Evolutionary conservation across 108 stramenopile genomes (phyloP), one percentile per base, ranked within the genome.

Genomic region (Cyclotella kingstonii): DNA sequence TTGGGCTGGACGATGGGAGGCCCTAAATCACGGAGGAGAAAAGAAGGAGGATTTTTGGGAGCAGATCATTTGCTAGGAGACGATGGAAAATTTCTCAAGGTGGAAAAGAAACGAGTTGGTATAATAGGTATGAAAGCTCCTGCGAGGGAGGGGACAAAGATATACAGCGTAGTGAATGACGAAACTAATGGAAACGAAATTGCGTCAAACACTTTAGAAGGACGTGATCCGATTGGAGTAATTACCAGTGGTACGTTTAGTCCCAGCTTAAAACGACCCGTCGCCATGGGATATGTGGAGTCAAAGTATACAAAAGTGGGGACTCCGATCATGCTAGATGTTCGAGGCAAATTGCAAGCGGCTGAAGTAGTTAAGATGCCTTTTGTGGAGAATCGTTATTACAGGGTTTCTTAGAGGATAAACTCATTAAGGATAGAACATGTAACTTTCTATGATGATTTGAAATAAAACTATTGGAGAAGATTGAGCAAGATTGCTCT

Each of bases 211-310:
- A n/a, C n/a, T n/a, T n/a, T n/a, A n/a, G n/a, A 57, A 7, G 97
- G 91, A 4, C 80, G 87, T 58, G 80, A 64, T 14, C 70, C 87
- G 66, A 95, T 99, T 66, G 99, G 96, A 18, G 82, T 78, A 70
- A 81, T 99, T 41, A 98, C 99, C 21, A 87, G 84, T 52, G 99
- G 99, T 27, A 96, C 96, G 2, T 97, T 87, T 65, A 79, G 81
- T 51, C 97, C 99, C 6, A 84, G 80, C 62, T 86, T 98, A 42
- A 91, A 91, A 59, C 78, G 61, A 21, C 97, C 99, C n/a, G 92
- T 99, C 66, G 96, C 97, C 49, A 99, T 99, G 99, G 99, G 98
- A 55, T 99, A 98, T 67, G 95, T 99, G 38, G 84, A 80, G 25
- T 91, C 87, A 9, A 72, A 67, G 0, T 57, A 60, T 53, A 49